Conservation (phyloP, 2,329 filamentous ascomycete genomes). For the Didymella lethalis region DNA sequence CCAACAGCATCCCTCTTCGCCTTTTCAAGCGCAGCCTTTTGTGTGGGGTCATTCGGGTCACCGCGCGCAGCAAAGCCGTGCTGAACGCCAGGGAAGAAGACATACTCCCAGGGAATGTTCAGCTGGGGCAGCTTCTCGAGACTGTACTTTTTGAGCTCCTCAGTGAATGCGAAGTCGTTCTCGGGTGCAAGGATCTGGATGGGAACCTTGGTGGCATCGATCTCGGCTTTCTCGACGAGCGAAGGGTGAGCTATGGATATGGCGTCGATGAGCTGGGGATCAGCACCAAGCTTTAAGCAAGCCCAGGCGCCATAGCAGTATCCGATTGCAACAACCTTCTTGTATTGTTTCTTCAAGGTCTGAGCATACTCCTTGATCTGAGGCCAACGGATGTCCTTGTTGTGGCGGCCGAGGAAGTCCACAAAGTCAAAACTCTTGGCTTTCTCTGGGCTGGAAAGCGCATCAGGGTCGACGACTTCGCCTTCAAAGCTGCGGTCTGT, state of each 20-base stretch:
- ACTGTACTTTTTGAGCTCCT: conserved; percentile 43
- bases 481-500: conserved; percentile 38
- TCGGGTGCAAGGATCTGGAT: conserved; percentile 44
- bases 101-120: conserved; percentile 45
- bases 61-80: conserved; percentile 48
- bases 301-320: conserved; percentile 59
- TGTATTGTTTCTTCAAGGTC: conserved; percentile 46
- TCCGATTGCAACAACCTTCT: conserved; percentile 57
- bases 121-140: conserved; percentile 40
- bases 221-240: conserved; percentile 40
- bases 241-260: conserved; percentile 43
- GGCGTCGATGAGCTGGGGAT: conserved; percentile 43
- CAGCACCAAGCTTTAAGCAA: conserved; percentile 41
- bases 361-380: conserved; percentile 50
- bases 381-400: conserved; percentile 50
- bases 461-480: conserved; percentile 41
- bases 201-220: conserved; percentile 43
- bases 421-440: conserved; percentile 51
- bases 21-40: conserved; percentile 46
- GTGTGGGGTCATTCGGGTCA: conserved; percentile 32
- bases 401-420: conserved; percentile 51
- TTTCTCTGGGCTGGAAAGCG: conserved; percentile 38
- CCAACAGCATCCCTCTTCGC: conserved; percentile 44
- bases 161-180: conserved; percentile 36
- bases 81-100: conserved; percentile 42